A percentile compares a stretch with the other conserved stretches of the same genome.
These are phyloP conservation scores for Beauveria australis DNA, from an alignment of 2,329 filamentous ascomycete species.

Conservation along the genomic window DNA sequence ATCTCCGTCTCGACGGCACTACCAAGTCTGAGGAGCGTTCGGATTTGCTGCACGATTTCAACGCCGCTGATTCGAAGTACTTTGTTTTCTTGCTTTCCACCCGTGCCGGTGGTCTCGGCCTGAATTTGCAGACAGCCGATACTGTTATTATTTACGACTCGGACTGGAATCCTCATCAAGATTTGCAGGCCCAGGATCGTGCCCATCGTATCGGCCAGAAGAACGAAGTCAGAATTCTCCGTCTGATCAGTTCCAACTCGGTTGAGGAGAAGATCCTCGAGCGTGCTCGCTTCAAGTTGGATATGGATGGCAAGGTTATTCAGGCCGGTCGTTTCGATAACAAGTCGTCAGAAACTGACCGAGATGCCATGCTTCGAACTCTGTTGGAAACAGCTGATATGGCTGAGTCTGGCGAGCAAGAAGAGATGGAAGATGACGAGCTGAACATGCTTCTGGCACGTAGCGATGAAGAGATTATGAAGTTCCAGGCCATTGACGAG, in stretches of 20 bases:
- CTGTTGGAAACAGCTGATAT: conserved; percentile 78
- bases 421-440: conserved; percentile 98
- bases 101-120: conserved; percentile 91
- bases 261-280: conserved; percentile 98
- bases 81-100: conserved; percentile 99
- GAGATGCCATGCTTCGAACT: conserved; percentile 91
- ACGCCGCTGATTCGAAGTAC: conserved; percentile 81
- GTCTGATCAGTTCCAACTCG: conserved; percentile 92
- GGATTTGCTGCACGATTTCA: conserved; percentile 81
- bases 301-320: conserved; percentile 99
- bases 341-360: conserved; percentile 96
- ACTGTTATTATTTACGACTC: conserved; percentile 99
- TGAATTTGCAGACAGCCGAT: conserved; percentile 95
- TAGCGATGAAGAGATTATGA: conserved; percentile 65
- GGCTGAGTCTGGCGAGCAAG: conserved; percentile 64
- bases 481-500: conserved; percentile 79
- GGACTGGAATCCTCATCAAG: conserved; percentile 98
- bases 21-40: conserved; percentile 97
- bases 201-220: conserved; percentile 99
- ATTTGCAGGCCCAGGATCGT: conserved; percentile 98
- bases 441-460: conserved; percentile 91
- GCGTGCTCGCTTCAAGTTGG: conserved; percentile 92
- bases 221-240: conserved; percentile 95
- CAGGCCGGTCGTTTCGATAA: conserved; percentile 99
- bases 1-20: conserved; percentile 88